Evolutionary conservation across 1,139 yeast genomes (phyloP), one percentile per base, ranked within the genome.

Genomic region (Magnusiomyces clavatus): DNA sequence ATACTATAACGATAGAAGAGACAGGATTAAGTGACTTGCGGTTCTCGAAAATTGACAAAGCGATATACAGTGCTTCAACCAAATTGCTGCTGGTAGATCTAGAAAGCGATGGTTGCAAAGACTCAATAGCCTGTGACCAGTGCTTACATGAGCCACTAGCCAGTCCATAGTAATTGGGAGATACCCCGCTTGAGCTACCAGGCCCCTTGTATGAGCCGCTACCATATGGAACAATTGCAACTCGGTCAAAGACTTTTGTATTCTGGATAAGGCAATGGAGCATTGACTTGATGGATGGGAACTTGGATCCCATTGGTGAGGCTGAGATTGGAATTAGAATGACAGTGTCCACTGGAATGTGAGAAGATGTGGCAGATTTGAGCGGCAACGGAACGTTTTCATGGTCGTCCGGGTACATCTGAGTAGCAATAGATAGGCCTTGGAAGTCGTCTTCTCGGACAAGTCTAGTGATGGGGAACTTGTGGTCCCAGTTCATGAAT

Each of bases 171-270:
- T 34, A 31, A n/a, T 34, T 42, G 35, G n/a, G 34, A 14, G 34
- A 34, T 35, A 29, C 42, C 35, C 36, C 40, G 42, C 20, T 14
- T 6, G 24, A n/a, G 6, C 13, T 16, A n/a, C 40, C 10, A 11
- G 36, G 14, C 3, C 38, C 17, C 8, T 17, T 11, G 10, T 29
- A 10, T 12, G 34, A 29, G 20, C 19, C 3, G 4, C 13, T 12
- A 14, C 61, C 59, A 46, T 58, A 60, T n/a, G 58, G 48, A 3
- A 60, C 56, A n/a, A 60, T 16, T 11, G 61, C 54, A 16, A 60
- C 20, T 14, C 62, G 49, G 39, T 60, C 63, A 49, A 60, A 53
- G 19, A 51, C 49, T 17, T 54, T 51, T 60, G 57, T 58, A 37
- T 55, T 56, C 10, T 52, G 19, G 14, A 57, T 40, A 3, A 60